Percentiles rank a stretch among this genome's conserved stretches.
These are phyloP conservation scores for Vigna mungo DNA, from an alignment of 306 rosid species.

Conservation along the genomic window DNA sequence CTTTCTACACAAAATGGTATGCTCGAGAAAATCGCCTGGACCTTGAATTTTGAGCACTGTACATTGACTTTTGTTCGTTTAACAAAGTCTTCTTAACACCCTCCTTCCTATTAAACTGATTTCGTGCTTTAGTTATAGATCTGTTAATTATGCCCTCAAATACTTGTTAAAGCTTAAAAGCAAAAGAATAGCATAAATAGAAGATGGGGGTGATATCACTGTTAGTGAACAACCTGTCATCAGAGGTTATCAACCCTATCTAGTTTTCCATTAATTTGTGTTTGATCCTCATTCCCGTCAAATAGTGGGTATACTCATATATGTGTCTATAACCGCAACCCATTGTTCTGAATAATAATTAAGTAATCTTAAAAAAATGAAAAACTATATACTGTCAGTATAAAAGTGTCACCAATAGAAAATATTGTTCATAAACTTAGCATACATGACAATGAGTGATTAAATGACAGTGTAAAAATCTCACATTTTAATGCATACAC, in stretches of 20 bases:
- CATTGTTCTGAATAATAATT: too few relatives aligned
- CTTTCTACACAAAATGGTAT: slow-evolving; percentile 86
- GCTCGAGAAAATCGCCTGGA: slow-evolving; percentile 7
- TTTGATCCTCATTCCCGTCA: too few relatives aligned
- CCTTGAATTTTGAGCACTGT: slow-evolving; percentile 35
- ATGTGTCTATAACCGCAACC: too few relatives aligned
- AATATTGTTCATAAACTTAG: too few relatives aligned
- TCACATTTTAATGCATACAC: background rate
- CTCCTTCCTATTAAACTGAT: background rate
- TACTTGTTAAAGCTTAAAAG: background rate
- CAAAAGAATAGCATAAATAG: background rate
- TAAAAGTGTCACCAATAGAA: too few relatives aligned
- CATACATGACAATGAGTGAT: too few relatives aligned
- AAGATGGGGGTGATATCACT: background rate
- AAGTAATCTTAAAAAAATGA: too few relatives aligned
- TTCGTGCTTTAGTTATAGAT: background rate
- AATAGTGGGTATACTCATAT: too few relatives aligned
- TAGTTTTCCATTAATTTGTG: background rate
- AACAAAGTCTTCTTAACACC: background rate
- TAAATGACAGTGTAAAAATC: too few relatives aligned
- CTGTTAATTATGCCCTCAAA: background rate
- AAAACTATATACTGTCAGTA: too few relatives aligned
- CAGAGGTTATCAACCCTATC: background rate
- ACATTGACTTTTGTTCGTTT: background rate
- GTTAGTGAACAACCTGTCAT: background rate